Percentiles rank a stretch among this genome's conserved stretches.
Conservation (phyloP, 2,329 filamentous ascomycete species). For the Penicillium corylophilum region DNA sequence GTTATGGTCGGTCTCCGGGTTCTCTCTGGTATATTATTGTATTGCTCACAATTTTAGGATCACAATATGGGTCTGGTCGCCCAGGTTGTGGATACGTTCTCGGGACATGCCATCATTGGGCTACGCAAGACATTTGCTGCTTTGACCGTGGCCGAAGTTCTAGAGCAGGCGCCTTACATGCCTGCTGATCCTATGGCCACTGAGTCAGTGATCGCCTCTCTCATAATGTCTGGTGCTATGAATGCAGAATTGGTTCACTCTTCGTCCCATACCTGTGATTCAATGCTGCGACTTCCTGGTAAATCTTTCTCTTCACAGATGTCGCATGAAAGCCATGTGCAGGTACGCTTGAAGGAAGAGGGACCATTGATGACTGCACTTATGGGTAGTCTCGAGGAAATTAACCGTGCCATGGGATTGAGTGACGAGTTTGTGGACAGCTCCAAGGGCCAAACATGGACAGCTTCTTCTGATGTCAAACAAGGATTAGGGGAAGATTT, state of each 20-base stretch:
- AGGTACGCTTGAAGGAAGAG: conserved; percentile 49
- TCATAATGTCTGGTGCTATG: conserved; percentile 53
- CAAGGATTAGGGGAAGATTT: conserved; percentile 9
- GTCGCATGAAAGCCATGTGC: conserved; percentile 35
- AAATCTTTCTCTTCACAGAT: conserved; percentile 32
- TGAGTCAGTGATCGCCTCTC: conserved; percentile 37
- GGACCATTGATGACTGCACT: conserved; percentile 52
- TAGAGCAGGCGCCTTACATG: conserved; percentile 32
- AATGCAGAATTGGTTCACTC: conserved; percentile 52
- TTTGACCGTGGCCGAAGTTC: conserved; percentile 54
- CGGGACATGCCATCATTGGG: conserved; percentile 71
- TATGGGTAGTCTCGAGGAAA: conserved; percentile 52
- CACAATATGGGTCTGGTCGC: conserved; percentile 69
- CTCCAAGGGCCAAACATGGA: conserved; percentile 46
- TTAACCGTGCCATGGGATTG: conserved; percentile 56
- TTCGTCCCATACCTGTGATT: conserved; percentile 35
- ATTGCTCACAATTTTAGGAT: conserved; percentile 50
- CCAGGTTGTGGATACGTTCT: conserved; percentile 69
- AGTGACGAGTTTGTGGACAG: conserved; percentile 60
- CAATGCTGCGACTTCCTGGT: conserved; percentile 56
- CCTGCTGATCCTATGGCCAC: conserved; percentile 27
- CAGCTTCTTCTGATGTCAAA: conserved; percentile 20
- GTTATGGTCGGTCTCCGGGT: conserved; percentile 47
- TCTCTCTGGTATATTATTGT: not conserved
- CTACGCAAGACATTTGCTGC: conserved; percentile 71